These are phyloP conservation scores for Citrus hindsii DNA, from an alignment of 345 rosid species.

Conservation along the genomic window DNA sequence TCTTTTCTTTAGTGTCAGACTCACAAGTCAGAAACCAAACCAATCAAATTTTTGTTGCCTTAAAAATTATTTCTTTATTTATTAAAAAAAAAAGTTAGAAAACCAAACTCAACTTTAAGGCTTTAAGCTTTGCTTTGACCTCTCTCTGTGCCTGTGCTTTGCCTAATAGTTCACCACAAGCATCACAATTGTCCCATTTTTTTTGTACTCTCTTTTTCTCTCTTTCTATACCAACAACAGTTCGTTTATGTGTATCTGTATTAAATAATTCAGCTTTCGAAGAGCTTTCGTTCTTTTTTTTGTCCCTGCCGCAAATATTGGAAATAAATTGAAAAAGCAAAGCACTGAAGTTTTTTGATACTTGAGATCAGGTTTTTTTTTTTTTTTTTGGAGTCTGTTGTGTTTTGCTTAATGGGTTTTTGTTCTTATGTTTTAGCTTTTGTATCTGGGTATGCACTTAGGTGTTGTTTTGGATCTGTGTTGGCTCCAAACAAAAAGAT, in stretches of 20 bases:
- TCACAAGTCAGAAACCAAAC: constrained; percentile 2
- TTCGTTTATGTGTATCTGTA: background rate
- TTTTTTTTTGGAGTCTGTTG: background rate
- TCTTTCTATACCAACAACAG: background rate
- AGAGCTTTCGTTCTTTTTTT: constrained; percentile 16
- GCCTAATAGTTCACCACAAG: constrained; percentile 26
- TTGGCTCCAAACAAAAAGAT: constrained; percentile 18
- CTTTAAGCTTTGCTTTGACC: constrained; percentile 36
- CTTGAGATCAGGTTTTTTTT: constrained; percentile 31
- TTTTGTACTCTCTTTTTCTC: constrained; percentile 3
- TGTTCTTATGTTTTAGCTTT: constrained; percentile 18
- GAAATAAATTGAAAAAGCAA: background rate
- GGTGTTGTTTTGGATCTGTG: constrained; percentile 36
- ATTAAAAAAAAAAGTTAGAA: background rate
- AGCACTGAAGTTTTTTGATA: constrained; percentile 14
- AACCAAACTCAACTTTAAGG: constrained; percentile 7
- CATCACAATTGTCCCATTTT: constrained; percentile 18
- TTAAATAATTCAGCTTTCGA: background rate
- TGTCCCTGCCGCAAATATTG: constrained; percentile 1
- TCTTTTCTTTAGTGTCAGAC: background rate
- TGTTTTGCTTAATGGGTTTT: constrained; percentile 7
- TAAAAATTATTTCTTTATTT: background rate
- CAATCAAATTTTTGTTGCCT: constrained; percentile 12
- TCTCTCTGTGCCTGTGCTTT: constrained; percentile 10
- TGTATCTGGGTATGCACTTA: constrained; percentile 27